These are phyloP conservation scores for Zymoseptoria pseudotritici DNA, from an alignment of 2,329 filamentous ascomycete species.

Conservation along the genomic window DNA sequence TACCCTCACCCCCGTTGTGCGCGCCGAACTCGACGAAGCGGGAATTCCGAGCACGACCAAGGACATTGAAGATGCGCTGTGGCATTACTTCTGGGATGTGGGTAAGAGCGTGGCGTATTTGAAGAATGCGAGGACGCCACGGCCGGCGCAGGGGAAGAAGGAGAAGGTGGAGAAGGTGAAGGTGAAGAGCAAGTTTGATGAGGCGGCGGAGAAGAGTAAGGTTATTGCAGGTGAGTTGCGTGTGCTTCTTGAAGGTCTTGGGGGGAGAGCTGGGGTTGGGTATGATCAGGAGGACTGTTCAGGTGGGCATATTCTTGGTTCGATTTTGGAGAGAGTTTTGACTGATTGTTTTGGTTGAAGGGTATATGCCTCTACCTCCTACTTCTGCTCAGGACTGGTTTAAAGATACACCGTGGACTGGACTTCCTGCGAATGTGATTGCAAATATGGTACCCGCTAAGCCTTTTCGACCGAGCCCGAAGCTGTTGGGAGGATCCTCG, in stretches of 20 bases:
- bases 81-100: constrained; percentile 94
- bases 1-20: constrained; percentile 27
- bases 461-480: constrained; percentile 51
- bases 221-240: constrained; percentile 41
- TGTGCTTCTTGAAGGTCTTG: constrained; percentile 1
- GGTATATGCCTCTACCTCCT: constrained; percentile 6
- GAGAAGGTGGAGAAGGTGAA: constrained; percentile 30
- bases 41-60: constrained; percentile 48
- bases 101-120: constrained; percentile 77
- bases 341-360: constrained; percentile 10
- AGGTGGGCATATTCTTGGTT: constrained; percentile 1
- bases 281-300: not conserved
- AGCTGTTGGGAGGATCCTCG: constrained; percentile 76
- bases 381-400: constrained; percentile 59
- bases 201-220: constrained; percentile 35
- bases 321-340: constrained; percentile 16
- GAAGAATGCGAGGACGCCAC: constrained; percentile 38
- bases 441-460: constrained; percentile 51
- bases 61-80: constrained; percentile 83
- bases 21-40: constrained; percentile 28
- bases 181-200: too few relatives aligned
- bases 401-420: constrained; percentile 76
- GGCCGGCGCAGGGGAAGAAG: constrained; percentile 28
- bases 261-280: not conserved
- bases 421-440: constrained; percentile 58